Conservation (phyloP, 169 alveolate species). For the Plasmodium knowlesi region DNA sequence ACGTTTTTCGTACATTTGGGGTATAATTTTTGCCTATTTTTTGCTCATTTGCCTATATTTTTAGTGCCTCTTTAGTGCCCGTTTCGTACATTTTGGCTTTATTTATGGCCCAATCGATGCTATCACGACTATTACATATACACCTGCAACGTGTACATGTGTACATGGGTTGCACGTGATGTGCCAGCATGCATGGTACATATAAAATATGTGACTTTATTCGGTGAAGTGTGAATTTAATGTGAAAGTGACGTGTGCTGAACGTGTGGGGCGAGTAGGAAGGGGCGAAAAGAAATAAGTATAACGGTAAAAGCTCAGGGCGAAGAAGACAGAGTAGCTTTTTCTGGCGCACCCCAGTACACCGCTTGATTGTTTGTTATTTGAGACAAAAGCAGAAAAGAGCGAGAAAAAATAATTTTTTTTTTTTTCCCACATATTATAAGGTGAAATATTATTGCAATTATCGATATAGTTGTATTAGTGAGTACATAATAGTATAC, state of each 20-base stretch:
- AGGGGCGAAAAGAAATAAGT: not conserved
- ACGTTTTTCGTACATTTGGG: not conserved
- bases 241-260: not conserved
- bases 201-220: conserved; percentile 1
- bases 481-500: not conserved
- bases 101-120: not conserved
- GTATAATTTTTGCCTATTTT: not conserved
- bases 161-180: not conserved
- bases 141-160: not conserved
- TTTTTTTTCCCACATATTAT: not conserved
- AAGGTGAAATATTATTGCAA: not conserved
- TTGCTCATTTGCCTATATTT: not conserved
- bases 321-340: not conserved
- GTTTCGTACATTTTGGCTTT: not conserved
- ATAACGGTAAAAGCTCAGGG: not conserved
- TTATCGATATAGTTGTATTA: not conserved
- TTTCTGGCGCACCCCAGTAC: not conserved
- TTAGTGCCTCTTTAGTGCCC: not conserved
- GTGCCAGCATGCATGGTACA: not conserved
- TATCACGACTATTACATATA: not conserved
- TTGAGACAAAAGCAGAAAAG: not conserved
- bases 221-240: not conserved
- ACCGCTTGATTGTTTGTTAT: not conserved
- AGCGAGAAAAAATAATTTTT: not conserved
- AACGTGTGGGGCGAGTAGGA: not conserved